These are phyloP conservation scores for Symbiotaphrina buchneri DNA, from an alignment of 495 filamentous ascomycete genomes.

Conservation along the genomic window DNA sequence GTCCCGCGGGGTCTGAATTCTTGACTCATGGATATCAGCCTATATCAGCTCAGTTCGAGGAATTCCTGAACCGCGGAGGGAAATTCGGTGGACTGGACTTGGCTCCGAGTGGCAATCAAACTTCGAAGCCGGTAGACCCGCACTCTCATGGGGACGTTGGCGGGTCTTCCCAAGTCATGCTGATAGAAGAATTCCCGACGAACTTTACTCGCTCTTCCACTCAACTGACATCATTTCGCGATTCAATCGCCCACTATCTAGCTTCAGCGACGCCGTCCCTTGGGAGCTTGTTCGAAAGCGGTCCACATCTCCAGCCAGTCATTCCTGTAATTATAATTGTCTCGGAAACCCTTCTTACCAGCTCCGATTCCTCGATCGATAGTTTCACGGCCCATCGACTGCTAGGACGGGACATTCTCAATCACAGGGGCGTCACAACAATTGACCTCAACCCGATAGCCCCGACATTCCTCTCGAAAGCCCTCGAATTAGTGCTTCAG, in stretches of 20 bases:
- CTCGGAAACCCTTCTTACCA: slow-evolving; percentile 65
- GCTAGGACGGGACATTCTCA: slow-evolving; percentile 62
- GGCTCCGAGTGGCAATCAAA: not conserved
- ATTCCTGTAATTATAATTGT: slow-evolving; percentile 75
- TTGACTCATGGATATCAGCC: slow-evolving; percentile 35
- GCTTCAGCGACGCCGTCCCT: slow-evolving; percentile 28
- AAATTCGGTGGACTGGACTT: slow-evolving; percentile 58
- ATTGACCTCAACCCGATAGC: slow-evolving; percentile 90
- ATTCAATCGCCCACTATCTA: slow-evolving; percentile 50
- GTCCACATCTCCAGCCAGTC: slow-evolving; percentile 13
- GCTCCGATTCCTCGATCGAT: slow-evolving; percentile 51
- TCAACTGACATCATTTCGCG: slow-evolving; percentile 48
- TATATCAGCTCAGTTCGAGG: slow-evolving; percentile 58
- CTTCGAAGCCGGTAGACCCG: not conserved
- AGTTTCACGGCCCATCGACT: slow-evolving; percentile 80
- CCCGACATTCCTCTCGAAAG: slow-evolving; percentile 65
- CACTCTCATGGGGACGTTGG: too few species aligned
- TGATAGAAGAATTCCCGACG: slow-evolving; percentile 91
- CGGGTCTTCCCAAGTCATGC: slow-evolving; percentile 37
- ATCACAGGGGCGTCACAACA: slow-evolving; percentile 47
- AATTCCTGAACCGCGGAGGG: slow-evolving; percentile 62
- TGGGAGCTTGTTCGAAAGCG: slow-evolving; percentile 11
- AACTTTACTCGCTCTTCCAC: slow-evolving; percentile 45
- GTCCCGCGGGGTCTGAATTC: slow-evolving; percentile 40
- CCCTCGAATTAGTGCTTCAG: slow-evolving; percentile 50